Percentiles rank a stretch among this genome's conserved stretches.
Conservation (phyloP, 805 yeast species). For the Clavispora phyllophila region DNA sequence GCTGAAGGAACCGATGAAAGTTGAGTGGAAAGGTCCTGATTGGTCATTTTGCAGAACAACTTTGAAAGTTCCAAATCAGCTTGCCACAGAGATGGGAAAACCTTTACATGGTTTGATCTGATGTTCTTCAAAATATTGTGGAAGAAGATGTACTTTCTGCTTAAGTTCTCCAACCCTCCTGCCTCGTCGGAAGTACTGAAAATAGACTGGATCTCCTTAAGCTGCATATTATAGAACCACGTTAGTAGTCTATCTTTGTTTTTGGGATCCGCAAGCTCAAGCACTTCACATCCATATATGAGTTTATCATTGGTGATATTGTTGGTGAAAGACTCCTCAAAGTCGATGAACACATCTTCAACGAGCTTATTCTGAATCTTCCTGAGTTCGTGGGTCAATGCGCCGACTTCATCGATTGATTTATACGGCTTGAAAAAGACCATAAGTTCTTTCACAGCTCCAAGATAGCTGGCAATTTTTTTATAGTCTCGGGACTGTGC, state of each 20-base stretch:
- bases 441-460: slow-evolving; percentile 70
- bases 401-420: slow-evolving; percentile 75
- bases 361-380: slow-evolving; percentile 56
- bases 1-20: slow-evolving; percentile 55
- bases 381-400: slow-evolving; percentile 53
- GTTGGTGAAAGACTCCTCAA: slow-evolving; percentile 43
- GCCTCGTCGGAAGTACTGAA: slow-evolving; percentile 86
- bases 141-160: slow-evolving; percentile 77
- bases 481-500: slow-evolving; percentile 43
- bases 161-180: slow-evolving; percentile 83
- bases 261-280: slow-evolving; percentile 59
- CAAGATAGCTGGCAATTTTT: slow-evolving; percentile 56
- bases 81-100: slow-evolving; percentile 72
- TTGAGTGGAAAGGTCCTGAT: slow-evolving; percentile 56
- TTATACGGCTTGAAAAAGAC: slow-evolving; percentile 74
- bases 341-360: slow-evolving; percentile 69
- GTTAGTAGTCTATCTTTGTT: slow-evolving; percentile 54
- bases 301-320: slow-evolving; percentile 29
- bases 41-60: slow-evolving; percentile 64
- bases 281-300: slow-evolving; percentile 63
- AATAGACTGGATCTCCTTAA: slow-evolving; percentile 70
- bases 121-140: slow-evolving; percentile 61
- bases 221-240: slow-evolving; percentile 68
- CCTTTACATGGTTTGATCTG: slow-evolving; percentile 43
- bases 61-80: slow-evolving; percentile 57